Percentiles rank a stretch among this genome's conserved stretches.
phyloP scores from a whole-genome alignment of 208 protist species.

The Trypanosoma grayi region DNA sequence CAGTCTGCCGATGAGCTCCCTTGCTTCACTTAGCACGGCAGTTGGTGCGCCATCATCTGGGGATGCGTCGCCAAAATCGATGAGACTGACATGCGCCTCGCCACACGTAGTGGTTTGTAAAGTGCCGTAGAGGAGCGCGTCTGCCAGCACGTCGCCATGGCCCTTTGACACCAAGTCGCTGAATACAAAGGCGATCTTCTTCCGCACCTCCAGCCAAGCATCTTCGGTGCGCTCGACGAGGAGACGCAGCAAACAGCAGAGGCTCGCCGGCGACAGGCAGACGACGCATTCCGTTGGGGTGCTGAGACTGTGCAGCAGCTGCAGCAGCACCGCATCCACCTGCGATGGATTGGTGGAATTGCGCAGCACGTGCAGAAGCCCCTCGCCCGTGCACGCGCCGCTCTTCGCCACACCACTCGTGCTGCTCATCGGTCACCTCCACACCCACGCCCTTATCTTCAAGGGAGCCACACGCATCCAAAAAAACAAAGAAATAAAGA shows the following conservation, averaged over 20 bases:
- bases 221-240: constrained; percentile 23
- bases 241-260: constrained; percentile 16
- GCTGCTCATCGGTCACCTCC: background rate
- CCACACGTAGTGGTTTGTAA: constrained; percentile 7
- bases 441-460: background rate
- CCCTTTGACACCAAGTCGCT: constrained; percentile 22
- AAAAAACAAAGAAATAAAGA: background rate
- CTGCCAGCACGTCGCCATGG: constrained; percentile 32
- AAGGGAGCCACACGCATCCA: background rate
- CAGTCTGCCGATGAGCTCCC: constrained; percentile 19
- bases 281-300: background rate
- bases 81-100: constrained; percentile 15
- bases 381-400: background rate
- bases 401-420: background rate
- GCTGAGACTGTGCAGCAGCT: constrained; percentile 7
- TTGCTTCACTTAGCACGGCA: constrained; percentile 1
- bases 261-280: constrained; percentile 11
- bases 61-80: background rate
- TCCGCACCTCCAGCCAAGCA: constrained; percentile 29
- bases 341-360: background rate
- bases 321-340: constrained; percentile 8
- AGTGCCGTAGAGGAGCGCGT: constrained; percentile 33
- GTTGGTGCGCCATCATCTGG: background rate
- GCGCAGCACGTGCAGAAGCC: constrained; percentile 8
- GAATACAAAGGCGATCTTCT: constrained; percentile 45